Percentiles rank a stretch among this genome's conserved stretches.
These are phyloP conservation scores for Desmodesmus armatus DNA, from an alignment of 139 green algal genomes.

Conservation along the genomic window DNA sequence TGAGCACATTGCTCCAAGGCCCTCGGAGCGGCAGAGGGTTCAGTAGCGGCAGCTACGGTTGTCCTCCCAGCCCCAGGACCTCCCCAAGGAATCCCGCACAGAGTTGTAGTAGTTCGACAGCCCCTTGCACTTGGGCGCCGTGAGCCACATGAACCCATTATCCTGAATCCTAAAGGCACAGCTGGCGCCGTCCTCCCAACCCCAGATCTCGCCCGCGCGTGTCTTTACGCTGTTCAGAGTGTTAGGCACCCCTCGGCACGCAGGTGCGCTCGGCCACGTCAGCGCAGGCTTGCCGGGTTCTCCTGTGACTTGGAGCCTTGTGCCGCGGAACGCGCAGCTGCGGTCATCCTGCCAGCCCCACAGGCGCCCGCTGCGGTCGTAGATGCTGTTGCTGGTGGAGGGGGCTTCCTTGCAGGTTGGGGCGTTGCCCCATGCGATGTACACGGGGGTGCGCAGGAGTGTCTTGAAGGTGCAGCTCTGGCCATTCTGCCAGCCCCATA, in stretches of 20 bases:
- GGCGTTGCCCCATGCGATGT: too few relatives aligned
- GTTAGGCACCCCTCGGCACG: background rate
- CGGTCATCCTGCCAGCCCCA: too few relatives aligned
- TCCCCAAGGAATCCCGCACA: background rate
- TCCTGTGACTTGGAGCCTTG: too few relatives aligned
- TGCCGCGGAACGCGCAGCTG: too few relatives aligned
- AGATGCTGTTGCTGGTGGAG: too few relatives aligned
- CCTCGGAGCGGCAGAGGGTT: too few relatives aligned
- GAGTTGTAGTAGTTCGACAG: background rate
- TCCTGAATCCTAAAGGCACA: background rate
- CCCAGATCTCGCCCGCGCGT: background rate
- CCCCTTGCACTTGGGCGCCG: background rate
- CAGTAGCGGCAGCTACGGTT: background rate
- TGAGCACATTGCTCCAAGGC: too few relatives aligned
- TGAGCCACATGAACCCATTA: background rate
- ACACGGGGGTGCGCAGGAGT: too few relatives aligned
- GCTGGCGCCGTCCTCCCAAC: background rate
- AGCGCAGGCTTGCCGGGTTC: too few relatives aligned
- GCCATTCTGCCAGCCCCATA: slow-evolving; percentile 51
- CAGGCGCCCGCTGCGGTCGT: too few relatives aligned
- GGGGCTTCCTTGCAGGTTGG: too few relatives aligned
- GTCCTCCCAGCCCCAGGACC: background rate
- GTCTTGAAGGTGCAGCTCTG: slow-evolving; percentile 39
- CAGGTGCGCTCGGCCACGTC: background rate
- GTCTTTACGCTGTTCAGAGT: background rate